Evolutionary conservation across 225 moss, liverwort and hornwort species (phyloP).

Genomic region (Climacium dendroides): DNA sequence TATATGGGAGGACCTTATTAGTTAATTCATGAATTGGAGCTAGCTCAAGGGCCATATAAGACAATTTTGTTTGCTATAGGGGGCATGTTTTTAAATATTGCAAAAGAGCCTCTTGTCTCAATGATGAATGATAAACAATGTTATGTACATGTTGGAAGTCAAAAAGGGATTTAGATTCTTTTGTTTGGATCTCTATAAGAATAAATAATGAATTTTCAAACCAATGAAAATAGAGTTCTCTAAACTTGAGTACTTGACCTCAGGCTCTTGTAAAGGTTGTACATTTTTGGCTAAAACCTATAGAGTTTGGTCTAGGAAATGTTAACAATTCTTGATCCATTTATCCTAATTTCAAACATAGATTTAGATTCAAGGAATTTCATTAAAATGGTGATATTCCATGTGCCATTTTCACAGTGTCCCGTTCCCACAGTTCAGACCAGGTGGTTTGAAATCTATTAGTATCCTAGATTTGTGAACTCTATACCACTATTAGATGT

Average conservation of each 20-base stretch:
- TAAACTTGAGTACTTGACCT: rapidly evolving
- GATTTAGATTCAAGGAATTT: background rate
- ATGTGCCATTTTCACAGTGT: no score
- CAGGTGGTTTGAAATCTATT: no score
- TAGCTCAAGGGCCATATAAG: rapidly evolving
- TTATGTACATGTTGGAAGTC: background rate
- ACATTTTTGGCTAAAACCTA: background rate
- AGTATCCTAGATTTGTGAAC: no score
- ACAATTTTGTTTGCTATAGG: background rate
- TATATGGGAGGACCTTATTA: background rate
- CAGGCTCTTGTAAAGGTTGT: rapidly evolving
- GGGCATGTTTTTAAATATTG: rapidly evolving
- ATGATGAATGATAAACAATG: background rate
- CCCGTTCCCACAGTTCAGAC: no score
- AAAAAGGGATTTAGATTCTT: background rate
- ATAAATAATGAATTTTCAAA: background rate
- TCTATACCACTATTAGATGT: no score
- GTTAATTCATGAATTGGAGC: rapidly evolving
- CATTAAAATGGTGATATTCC: no score
- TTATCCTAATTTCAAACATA: background rate
- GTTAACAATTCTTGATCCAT: background rate
- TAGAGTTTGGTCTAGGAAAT: rapidly evolving
- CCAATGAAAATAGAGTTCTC: background rate
- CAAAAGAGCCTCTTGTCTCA: rapidly evolving
- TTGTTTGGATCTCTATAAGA: rapidly evolving